Percentiles rank a stretch among this genome's conserved stretches.
phyloP scores from a whole-genome alignment of 2,329 filamentous ascomycete species.

The Lachnellula arida region DNA sequence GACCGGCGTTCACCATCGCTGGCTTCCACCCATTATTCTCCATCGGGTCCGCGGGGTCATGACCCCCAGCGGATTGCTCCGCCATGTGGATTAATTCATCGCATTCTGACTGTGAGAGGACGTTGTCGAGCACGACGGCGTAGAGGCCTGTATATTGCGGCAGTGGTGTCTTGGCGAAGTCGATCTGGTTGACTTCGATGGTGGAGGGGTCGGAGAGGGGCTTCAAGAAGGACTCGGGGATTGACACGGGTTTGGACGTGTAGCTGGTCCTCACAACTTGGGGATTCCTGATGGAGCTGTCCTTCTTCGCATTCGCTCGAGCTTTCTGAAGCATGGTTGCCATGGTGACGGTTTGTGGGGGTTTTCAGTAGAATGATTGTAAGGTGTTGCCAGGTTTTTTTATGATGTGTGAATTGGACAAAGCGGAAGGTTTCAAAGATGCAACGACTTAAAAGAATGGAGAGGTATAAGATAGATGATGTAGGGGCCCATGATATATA shows the following conservation, averaged over 20 bases:
- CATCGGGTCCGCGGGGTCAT: conserved; percentile 7
- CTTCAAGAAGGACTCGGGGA: conserved; percentile 45
- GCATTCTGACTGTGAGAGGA: conserved; percentile 59
- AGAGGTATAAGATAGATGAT: not conserved
- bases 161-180: conserved; percentile 48
- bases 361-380: not conserved
- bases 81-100: conserved; percentile 45
- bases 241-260: conserved; percentile 34
- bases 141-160: conserved; percentile 50
- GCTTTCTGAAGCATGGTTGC: conserved; percentile 5
- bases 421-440: not conserved
- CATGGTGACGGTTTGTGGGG: not conserved
- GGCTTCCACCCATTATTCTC: conserved; percentile 52
- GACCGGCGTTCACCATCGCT: conserved; percentile 63
- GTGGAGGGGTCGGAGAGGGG: conserved; percentile 40
- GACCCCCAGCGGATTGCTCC: conserved; percentile 43
- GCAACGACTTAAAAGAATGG: not conserved
- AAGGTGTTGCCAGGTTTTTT: not conserved
- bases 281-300: not conserved
- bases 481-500: not conserved
- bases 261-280: conserved; percentile 27
- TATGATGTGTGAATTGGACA: not conserved
- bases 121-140: conserved; percentile 59
- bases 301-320: not conserved
- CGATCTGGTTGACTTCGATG: conserved; percentile 44